These are phyloP conservation scores for Mimosa pudica DNA, from an alignment of 306 rosid genomes.

Conservation along the genomic window DNA sequence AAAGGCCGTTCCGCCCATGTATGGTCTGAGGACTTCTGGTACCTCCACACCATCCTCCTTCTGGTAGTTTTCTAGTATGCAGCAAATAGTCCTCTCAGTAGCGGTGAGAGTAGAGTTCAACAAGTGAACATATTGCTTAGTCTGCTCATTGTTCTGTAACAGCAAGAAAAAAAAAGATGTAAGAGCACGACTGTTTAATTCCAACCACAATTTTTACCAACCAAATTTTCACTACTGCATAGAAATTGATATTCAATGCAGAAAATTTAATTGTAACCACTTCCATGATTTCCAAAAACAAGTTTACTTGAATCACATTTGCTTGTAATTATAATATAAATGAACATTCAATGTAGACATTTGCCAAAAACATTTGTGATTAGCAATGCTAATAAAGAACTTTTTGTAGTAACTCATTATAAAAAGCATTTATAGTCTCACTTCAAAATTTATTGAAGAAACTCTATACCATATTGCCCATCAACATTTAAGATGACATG, in stretches of 20 bases:
- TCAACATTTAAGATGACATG: conserved; percentile 2
- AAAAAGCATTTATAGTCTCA: background rate
- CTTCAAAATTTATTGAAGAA: conserved; percentile 7
- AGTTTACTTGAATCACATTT: background rate
- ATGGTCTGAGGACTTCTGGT: conserved; percentile 72
- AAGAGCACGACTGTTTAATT: conserved; percentile 23
- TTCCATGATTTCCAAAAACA: conserved; percentile 21
- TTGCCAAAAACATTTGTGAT: conserved; percentile 11
- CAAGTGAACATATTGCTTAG: conserved; percentile 81
- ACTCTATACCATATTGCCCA: background rate
- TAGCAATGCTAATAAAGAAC: background rate
- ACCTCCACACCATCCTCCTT: conserved; percentile 86
- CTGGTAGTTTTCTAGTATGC: conserved; percentile 95
- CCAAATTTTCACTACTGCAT: background rate
- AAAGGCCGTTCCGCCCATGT: conserved; percentile 79
- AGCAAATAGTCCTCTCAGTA: conserved; percentile 91
- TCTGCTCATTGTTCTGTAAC: conserved; percentile 78
- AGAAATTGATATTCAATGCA: too few relatives aligned
- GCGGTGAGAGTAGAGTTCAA: conserved; percentile 97
- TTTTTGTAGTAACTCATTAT: background rate
- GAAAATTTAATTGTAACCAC: background rate
- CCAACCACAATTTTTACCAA: conserved; percentile 4
- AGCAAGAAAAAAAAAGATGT: conserved; percentile 16
- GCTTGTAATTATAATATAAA: background rate
- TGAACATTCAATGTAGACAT: background rate